Evolutionary conservation across 768 basidiomycete genomes (phyloP), one percentile per base, ranked within the genome.

Genomic region (Dacryopinax spathularia): DNA sequence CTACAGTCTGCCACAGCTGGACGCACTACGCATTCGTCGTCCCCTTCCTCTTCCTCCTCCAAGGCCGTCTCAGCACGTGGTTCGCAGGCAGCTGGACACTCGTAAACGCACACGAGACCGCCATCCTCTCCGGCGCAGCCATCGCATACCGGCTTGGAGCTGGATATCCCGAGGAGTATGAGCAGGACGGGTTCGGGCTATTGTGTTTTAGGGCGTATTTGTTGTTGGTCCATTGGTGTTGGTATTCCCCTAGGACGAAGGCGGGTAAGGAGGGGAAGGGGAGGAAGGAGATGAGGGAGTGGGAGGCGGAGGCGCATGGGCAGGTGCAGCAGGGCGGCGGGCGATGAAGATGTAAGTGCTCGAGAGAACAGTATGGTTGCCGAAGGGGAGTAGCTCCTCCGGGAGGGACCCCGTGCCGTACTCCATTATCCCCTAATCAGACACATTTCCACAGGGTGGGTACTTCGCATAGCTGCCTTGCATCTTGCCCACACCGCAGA

Each of bases 21-120:
- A 56, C 48, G 6, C 48, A 56, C 48, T 56, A 56, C 48, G 25
- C 31, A 10, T 31, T 56, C 29, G 13, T 56, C 25, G 48, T 56
- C 6, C 48, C 48, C 18, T 31, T 10, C 13, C 10, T 56, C 48
- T 56, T 56, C 48, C 48, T 56, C 48, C 18, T 56, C 5, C 48
- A 56, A 29, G 48, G 48, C 2, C 48, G 29, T 20, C 22, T 9
- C 25, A 15, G 31, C 43, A 63, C 62, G 16, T 48, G 48, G 43
- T 63, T 34, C 44, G 33, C 18, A 16, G 62, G 62, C 62, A 34
- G 43, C 43, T 63, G 62, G 62, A 63, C 62, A 33, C 62, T 63
- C 44, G 31, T 63, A 27, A 63, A 63, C 20, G 48, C 48, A 35
- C 62, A 63, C 27, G 62, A 63, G 43, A 44, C 59, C 2, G 62